phyloP scores from a whole-genome alignment of 2,329 filamentous ascomycete genomes.

The Arachnopeziza araneosa region DNA sequence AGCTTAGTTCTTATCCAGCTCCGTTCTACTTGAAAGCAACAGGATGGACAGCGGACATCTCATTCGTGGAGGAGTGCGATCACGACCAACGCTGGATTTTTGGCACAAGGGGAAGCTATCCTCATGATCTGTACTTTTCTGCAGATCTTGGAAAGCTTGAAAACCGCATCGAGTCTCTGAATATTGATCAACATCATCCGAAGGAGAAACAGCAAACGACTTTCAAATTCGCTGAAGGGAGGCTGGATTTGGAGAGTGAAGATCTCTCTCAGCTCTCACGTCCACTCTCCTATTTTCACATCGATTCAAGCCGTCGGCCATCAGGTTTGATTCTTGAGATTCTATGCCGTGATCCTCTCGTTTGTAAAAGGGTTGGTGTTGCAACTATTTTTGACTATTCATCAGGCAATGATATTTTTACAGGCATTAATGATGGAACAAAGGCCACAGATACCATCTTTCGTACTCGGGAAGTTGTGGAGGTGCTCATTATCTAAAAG shows the following conservation, averaged over 20 bases:
- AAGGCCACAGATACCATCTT: too few species aligned
- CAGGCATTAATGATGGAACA: neutral
- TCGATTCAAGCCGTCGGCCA: neutral
- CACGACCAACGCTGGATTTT: conserved; percentile 6
- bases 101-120: neutral
- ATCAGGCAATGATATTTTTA: neutral
- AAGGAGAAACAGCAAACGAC: neutral
- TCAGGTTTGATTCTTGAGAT: conserved; percentile 1
- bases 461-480: too few species aligned
- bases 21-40: neutral
- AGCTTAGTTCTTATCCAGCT: neutral
- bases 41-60: neutral
- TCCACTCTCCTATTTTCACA: neutral
- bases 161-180: neutral
- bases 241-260: conserved; percentile 4
- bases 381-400: neutral
- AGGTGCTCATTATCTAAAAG: too few species aligned
- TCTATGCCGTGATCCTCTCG: neutral
- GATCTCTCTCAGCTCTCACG: neutral
- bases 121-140: conserved; percentile 1
- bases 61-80: conserved; percentile 3
- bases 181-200: neutral
- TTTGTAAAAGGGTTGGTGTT: conserved; percentile 2
- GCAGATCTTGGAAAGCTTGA: too few species aligned
- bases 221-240: conserved; percentile 6